Base-by-base conservation (phyloP, 2,329 filamentous ascomycete genomes). In the Hypomyces perniciosus region DNA sequence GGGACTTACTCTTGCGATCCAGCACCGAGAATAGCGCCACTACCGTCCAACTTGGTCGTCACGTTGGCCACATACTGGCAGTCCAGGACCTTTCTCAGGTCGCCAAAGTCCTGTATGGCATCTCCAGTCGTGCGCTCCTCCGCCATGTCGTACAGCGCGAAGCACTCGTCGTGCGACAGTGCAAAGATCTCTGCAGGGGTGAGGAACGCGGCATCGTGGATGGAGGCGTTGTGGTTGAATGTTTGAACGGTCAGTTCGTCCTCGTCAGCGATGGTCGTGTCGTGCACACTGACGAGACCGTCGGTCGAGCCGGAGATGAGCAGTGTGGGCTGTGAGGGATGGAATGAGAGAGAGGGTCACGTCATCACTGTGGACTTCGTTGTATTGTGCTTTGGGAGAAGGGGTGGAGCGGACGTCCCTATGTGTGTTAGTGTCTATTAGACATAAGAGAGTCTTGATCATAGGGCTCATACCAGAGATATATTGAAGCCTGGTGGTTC, bases 221-320 rank as follows among this genome's bases (percentile, higher is more conserved):
- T 80, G 0, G 86, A 88, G 33, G 84, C 81, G 35, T 80, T 78
- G 62, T 88, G 86, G 66, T 92, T 92, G 65, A 91, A 83, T 9
- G 89, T 87, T 67, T 90, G 86, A 52, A 86, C 74, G 20, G 90
- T 72, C 1, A 88, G 83, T 43, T 92, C 88, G 62, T 92, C 88
- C 67, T 92, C 88, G 58, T 88, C 85, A 13, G 74, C 68, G 52
- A 88, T 77, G 44, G 77, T 75, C 13, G 81, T 85, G 69, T 93
- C 84, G 68, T 86, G 88, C 42, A 92, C 73, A 62, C 87, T 90
- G 60, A 92, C 78, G 1, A 92, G 78, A 6, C 87, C 87, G 67
- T 93, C 88, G 10, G 87, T 92, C 35, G 86, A 89, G 40, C 86
- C 86, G 1, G 86, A 89, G 8, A 92, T 74, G 5, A 92, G 77